Percentiles rank a stretch among this genome's conserved stretches.
phyloP scores from a whole-genome alignment of 139 green algal species.

The Tetradesmus obliquus region DNA sequence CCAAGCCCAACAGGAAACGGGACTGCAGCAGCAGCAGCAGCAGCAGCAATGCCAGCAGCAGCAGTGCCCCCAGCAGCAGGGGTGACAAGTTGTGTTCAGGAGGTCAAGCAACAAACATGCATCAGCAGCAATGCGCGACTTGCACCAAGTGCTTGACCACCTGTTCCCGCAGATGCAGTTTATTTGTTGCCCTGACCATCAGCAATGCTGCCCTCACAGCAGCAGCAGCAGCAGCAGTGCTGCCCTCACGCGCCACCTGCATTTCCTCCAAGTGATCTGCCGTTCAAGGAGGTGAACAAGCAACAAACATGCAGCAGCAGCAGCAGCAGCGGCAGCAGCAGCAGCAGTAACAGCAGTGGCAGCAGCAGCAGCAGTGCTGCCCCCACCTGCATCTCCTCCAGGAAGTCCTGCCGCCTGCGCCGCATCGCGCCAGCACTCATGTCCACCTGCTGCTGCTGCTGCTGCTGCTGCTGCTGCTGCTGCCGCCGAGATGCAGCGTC shows the following conservation, averaged over 20 bases:
- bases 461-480: slow-evolving; percentile 26
- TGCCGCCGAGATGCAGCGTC: not conserved
- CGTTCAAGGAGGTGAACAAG: no score
- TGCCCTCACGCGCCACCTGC: no score
- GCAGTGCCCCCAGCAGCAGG: not conserved
- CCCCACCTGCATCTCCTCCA: slow-evolving; percentile 76
- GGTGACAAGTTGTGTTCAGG: no score
- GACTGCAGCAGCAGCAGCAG: not conserved
- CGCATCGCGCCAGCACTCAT: not conserved
- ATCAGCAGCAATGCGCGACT: no score
- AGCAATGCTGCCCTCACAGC: no score
- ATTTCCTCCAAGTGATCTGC: no score
- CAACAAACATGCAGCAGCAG: no score
- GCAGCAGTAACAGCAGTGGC: not conserved
- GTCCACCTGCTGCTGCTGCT: slow-evolving; percentile 40
- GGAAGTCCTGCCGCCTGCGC: slow-evolving; percentile 56
- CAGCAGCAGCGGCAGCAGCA: not conserved
- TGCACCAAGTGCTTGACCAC: no score
- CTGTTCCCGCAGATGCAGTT: no score
- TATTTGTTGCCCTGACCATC: no score
- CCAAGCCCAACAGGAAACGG: slow-evolving; percentile 74
- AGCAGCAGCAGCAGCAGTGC: no score
- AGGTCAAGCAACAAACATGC: no score
- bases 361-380: not conserved
- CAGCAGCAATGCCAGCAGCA: not conserved